Conservation (phyloP, 108 stramenopile genomes). For the Skeletonema grethae region DNA sequence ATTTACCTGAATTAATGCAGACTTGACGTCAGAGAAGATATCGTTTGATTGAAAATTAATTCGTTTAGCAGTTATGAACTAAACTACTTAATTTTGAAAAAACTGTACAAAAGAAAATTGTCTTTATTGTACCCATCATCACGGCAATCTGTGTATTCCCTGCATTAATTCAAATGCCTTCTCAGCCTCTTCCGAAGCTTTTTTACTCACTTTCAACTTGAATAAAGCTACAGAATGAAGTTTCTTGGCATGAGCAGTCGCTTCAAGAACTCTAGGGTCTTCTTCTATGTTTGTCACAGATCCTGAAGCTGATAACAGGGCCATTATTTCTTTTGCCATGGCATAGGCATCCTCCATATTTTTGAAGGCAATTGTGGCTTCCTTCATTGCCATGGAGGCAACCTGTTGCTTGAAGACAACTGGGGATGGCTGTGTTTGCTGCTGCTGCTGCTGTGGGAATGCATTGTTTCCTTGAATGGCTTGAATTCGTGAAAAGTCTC, state of each 20-base stretch:
- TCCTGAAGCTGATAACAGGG: background rate
- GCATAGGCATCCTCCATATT: constrained; percentile 37
- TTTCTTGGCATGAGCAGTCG: constrained; percentile 33
- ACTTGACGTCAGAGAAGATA: background rate
- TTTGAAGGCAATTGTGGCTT: constrained; percentile 37
- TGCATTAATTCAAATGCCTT: constrained; percentile 17
- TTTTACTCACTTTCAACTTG: constrained; percentile 46
- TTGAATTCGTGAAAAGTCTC: background rate
- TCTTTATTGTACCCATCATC: background rate
- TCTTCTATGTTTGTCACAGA: constrained; percentile 14
- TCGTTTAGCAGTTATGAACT: background rate
- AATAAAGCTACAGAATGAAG: constrained; percentile 39
- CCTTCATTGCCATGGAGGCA: constrained; percentile 48
- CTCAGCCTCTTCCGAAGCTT: constrained; percentile 44
- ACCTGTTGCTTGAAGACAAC: constrained; percentile 47
- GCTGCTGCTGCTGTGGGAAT: background rate
- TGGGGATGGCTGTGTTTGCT: constrained; percentile 7
- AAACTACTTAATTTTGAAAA: background rate
- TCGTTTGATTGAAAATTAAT: background rate
- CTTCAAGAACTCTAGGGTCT: constrained; percentile 25
- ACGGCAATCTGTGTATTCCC: background rate
- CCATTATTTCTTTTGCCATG: constrained; percentile 21
- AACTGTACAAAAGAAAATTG: background rate
- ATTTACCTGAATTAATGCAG: background rate
- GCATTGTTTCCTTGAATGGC: background rate